Base-by-base conservation (phyloP, 352 stramenopile species). In the Phytophthora tentaculata region DNA sequence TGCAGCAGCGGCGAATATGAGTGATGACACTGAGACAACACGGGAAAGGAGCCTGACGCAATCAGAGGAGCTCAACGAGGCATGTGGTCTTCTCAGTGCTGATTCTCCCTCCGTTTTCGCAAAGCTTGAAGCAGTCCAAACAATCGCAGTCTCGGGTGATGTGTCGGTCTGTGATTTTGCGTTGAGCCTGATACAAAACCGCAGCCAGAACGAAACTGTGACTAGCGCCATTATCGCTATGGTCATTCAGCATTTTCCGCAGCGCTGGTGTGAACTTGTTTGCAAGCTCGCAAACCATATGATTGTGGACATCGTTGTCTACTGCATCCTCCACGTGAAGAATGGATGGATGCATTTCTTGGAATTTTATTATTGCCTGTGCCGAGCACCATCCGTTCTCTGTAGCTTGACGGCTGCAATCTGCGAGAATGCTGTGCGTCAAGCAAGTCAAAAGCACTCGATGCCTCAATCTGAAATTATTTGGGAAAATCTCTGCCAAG, bases 301-400 rank as follows among this genome's bases (percentile, higher is more conserved):
- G 22, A 78, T 90, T 24, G 72, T 86, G 12, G 83, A 94, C 29
- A 83, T 94, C 10, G 61, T 89, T 43, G 73, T 88, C 16, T 92
- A 94, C 63, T 90, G 79, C 50, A 71, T 93, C 6, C 60, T 93
- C 17, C 64, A 88, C 29, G 86, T 94, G 26, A 83, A 77, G 45
- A 92, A 91, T 37, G 88, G 88, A 1, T 96, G 88, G 88, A 82
- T 94, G 64, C 79, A 94, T 63, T 82, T 93, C 24, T 59, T 94
- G 29, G 88, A 96, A 55, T 81, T 91, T 64, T 90, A 88, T 67
- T 95, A 92, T 58, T 86, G 67, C 41, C 71, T 89, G 23, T 81
- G 67, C 14, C 61, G 67, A 17, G 59, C 69, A 20, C 71, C 83
- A 16, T 77, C 74, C 9, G 71, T 88, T 35, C 63, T 92, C 32